Evolutionary conservation across 495 filamentous ascomycete genomes (phyloP).

Genomic region (Penicillium simplicissimum): DNA sequence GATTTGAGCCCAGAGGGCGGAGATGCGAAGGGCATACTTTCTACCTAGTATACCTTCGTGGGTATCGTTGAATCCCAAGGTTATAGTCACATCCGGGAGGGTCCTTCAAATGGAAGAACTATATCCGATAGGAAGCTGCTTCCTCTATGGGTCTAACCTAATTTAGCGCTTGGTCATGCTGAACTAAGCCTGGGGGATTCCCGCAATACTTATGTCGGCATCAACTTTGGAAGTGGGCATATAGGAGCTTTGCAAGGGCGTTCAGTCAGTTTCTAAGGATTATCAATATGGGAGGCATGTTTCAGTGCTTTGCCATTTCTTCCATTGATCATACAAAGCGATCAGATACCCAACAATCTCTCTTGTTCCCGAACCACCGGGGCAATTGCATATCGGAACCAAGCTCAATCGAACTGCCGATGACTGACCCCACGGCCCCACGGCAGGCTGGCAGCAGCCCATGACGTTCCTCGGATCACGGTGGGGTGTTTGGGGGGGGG

Average conservation of each 20-base stretch:
- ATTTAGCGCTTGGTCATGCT: constrained; percentile 23
- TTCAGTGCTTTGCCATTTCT: too few relatives aligned
- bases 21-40: neutral
- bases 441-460: constrained; percentile 14
- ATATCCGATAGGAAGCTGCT: constrained; percentile 9
- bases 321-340: neutral
- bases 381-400: constrained; percentile 15
- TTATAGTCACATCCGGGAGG: constrained; percentile 13
- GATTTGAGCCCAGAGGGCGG: neutral
- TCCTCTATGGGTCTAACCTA: neutral
- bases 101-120: neutral
- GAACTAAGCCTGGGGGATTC: constrained; percentile 19
- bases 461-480: constrained; percentile 22
- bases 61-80: neutral
- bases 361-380: neutral
- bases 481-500: too few relatives aligned
- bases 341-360: neutral
- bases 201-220: constrained; percentile 2
- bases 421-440: constrained; percentile 31
- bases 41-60: neutral
- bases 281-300: too few relatives aligned
- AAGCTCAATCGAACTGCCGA: constrained; percentile 29
- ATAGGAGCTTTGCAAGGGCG: neutral
- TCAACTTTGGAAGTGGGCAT: neutral
- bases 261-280: neutral